A percentile compares a stretch with the other conserved stretches of the same genome.
Evolutionary conservation across 2,329 filamentous ascomycete genomes (phyloP).

Genomic region (Aspergillus japonicus): DNA sequence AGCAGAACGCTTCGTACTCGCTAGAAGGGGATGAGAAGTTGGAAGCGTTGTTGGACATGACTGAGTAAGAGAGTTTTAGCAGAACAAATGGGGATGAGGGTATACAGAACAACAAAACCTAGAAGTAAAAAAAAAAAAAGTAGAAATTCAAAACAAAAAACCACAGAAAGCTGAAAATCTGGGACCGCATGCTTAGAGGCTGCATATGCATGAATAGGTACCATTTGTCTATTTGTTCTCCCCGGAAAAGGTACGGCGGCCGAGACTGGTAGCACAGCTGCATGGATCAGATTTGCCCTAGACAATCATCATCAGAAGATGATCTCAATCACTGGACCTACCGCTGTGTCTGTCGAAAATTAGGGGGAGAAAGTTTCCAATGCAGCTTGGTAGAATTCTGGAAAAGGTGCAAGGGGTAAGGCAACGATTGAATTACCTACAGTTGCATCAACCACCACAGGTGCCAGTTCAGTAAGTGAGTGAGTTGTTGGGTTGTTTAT

Average conservation of each 20-base stretch:
- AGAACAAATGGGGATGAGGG: neutral
- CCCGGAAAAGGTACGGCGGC: neutral
- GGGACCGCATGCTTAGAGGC: neutral
- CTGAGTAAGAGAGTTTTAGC: neutral
- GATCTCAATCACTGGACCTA: slow-evolving; percentile 3
- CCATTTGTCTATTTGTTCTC: neutral
- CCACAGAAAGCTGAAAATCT: neutral
- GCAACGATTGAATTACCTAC: slow-evolving; percentile 9
- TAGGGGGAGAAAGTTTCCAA: neutral
- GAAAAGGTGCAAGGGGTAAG: slow-evolving; percentile 20
- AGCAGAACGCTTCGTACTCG: slow-evolving; percentile 22
- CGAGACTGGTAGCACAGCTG: slow-evolving; percentile 7
- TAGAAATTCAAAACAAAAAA: neutral
- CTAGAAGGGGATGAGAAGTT: slow-evolving; percentile 36
- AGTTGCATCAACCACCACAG: slow-evolving; percentile 16
- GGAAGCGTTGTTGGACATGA: slow-evolving; percentile 40
- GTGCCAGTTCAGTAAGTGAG: slow-evolving; percentile 10
- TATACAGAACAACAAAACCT: too few relatives aligned
- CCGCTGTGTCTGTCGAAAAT: neutral
- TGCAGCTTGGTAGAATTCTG: slow-evolving; percentile 13
- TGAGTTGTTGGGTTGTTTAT: neutral
- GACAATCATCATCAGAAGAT: slow-evolving; percentile 1
- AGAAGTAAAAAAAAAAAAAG: too few relatives aligned
- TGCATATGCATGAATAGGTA: neutral
- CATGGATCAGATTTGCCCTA: slow-evolving; percentile 8